These are phyloP conservation scores for Beauveria varroae DNA, from an alignment of 2,329 filamentous ascomycete species.

Conservation along the genomic window DNA sequence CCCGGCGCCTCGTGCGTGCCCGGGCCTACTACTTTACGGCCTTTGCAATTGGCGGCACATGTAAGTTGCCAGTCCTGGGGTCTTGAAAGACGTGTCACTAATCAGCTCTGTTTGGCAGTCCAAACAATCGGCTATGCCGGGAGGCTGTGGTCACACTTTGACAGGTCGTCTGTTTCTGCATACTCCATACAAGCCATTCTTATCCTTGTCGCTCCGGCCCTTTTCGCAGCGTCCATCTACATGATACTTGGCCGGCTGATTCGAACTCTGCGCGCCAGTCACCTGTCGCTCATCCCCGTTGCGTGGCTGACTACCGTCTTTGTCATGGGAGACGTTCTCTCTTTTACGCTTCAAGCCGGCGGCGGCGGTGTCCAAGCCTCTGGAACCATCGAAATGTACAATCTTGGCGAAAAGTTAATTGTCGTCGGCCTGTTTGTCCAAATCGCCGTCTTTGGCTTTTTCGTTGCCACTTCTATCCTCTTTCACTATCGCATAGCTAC, in stretches of 20 bases:
- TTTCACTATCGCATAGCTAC: slow-evolving; percentile 31
- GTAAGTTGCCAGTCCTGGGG: too few species aligned
- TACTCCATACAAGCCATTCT: too few species aligned
- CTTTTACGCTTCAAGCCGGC: slow-evolving; percentile 34
- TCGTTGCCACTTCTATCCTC: slow-evolving; percentile 35
- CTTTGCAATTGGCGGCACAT: too few species aligned
- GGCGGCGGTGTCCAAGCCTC: slow-evolving; percentile 17
- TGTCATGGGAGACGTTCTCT: slow-evolving; percentile 37
- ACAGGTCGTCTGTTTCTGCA: too few species aligned
- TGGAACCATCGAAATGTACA: neutral
- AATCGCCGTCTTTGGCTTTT: slow-evolving; percentile 44
- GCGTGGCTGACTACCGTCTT: slow-evolving; percentile 38
- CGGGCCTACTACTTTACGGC: too few species aligned
- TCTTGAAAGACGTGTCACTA: too few species aligned
- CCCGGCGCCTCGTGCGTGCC: too few species aligned
- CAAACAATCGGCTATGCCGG: too few species aligned
- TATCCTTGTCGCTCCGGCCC: slow-evolving; percentile 1
- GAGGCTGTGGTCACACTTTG: too few species aligned
- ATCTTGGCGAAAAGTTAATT: slow-evolving; percentile 37
- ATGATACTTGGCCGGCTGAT: slow-evolving; percentile 26
- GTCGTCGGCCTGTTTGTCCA: slow-evolving; percentile 47
- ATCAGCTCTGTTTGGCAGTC: too few species aligned
- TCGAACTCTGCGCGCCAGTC: slow-evolving; percentile 17
- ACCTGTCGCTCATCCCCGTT: slow-evolving; percentile 15
- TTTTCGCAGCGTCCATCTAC: slow-evolving; percentile 16